These are phyloP conservation scores for Annulohypoxylon stygium DNA, from an alignment of 495 filamentous ascomycete species.

Conservation along the genomic window DNA sequence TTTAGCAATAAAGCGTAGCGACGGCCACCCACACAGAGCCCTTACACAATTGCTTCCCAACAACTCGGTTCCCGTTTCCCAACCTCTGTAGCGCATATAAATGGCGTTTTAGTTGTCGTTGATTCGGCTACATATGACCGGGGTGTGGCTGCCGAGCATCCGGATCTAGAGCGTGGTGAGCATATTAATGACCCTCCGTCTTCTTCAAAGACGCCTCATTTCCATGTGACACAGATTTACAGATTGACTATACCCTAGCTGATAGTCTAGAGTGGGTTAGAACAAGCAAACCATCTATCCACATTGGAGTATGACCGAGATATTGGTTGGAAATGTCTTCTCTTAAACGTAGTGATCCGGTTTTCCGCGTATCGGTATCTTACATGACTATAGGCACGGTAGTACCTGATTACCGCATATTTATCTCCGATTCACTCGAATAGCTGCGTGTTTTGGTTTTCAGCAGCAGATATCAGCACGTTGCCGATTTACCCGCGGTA, in stretches of 20 bases:
- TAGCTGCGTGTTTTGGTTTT: conserved; percentile 17
- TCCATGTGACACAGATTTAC: not conserved
- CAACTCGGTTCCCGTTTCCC: conserved; percentile 13
- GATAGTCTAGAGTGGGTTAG: not conserved
- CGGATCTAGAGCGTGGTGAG: not conserved
- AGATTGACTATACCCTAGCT: not conserved
- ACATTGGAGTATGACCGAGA: not conserved
- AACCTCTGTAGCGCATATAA: not conserved
- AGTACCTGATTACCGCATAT: conserved; percentile 26
- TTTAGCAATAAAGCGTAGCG: not conserved
- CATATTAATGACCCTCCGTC: not conserved
- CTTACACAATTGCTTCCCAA: conserved; percentile 11
- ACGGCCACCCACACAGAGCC: conserved; percentile 9
- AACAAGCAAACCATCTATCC: not conserved
- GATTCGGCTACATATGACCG: not conserved
- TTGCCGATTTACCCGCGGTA: conserved; percentile 15
- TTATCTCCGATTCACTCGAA: conserved; percentile 39
- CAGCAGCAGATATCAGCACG: conserved; percentile 12
- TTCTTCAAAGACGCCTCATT: not conserved
- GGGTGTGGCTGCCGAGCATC: not conserved
- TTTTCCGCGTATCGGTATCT: conserved; percentile 26
- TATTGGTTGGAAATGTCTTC: conserved; percentile 1
- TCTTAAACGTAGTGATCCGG: conserved; percentile 13
- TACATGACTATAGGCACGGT: conserved; percentile 2
- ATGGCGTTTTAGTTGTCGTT: not conserved